Base-by-base conservation (phyloP, 164 flowering plant genomes). In the Dillenia turbinata region DNA sequence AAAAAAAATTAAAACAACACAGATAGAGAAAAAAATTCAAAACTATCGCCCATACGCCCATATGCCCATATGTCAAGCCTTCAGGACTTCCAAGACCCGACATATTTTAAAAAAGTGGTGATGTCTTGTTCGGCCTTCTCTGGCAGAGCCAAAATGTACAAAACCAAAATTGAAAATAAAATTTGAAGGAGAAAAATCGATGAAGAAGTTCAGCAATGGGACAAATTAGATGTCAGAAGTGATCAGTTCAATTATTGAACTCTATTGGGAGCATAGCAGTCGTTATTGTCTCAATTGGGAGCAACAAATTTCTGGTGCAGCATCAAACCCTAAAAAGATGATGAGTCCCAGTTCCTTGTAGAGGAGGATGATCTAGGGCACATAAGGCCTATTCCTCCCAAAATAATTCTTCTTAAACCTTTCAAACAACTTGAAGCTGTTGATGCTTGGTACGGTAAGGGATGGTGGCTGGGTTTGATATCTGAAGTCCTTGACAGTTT, bases 391-490 rank as follows among this genome's bases (percentile, higher is more conserved):
- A 51, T 15, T 22, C 75, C 80, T 12, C 77, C 80, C 24, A 44
- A 44, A 26, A 26, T 26, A 3, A 5, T 26, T 26, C 33, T 3
- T 13, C 45, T 44, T 19, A 57, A 54, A 15, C 45, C 22, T 6
- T 73, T 51, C 49, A 49, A 59, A 44, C 51, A 48, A 43, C 54
- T 62, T 26, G 73, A 77, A 46, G 72, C 51, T 54, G 80, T 77
- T 47, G 77, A 73, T 62, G 80, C 75, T 16, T 73, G 68, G 71
- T 66, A 65, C 54, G 67, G 66, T 56, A 73, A 69, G 55, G 80
- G 80, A 19, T 77, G 80, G 80, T 77, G 80, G 80, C 59, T 54
- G 54, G 75, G 80, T 19, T 47, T 57, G 10, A 60, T 77, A 15
- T 50, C 59, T 8, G 56, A 66, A 68, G 73, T 71, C 59, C 62